Evolutionary conservation across 768 basidiomycete genomes (phyloP).

Genomic region (Xerocomellus dryophilus): DNA sequence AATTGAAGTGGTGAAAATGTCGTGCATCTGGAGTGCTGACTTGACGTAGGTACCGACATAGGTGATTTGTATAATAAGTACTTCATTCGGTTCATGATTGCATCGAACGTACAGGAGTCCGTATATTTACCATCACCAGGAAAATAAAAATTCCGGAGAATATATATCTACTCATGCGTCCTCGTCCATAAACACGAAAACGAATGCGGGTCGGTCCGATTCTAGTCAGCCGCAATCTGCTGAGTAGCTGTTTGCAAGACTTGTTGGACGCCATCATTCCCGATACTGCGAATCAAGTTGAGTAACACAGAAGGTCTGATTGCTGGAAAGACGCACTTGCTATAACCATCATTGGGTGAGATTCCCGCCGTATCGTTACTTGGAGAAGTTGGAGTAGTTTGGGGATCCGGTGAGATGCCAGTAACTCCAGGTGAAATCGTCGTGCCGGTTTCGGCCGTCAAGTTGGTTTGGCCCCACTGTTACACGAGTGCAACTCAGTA

Average conservation of each 20-base stretch:
- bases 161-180: not conserved
- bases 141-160: not conserved
- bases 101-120: not conserved
- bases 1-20: too few relatives aligned
- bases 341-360: constrained; percentile 70
- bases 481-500: constrained; percentile 10
- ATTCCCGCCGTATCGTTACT: constrained; percentile 39
- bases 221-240: constrained; percentile 32
- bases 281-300: constrained; percentile 23
- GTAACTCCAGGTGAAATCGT: constrained; percentile 36
- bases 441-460: constrained; percentile 48
- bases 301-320: not conserved
- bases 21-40: too few relatives aligned
- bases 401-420: constrained; percentile 28
- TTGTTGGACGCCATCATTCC: constrained; percentile 31
- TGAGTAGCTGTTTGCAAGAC: constrained; percentile 34
- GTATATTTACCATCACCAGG: not conserved
- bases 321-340: constrained; percentile 27
- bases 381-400: constrained; percentile 33
- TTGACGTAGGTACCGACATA: too few relatives aligned
- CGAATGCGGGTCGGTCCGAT: not conserved
- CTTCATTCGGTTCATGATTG: too few relatives aligned
- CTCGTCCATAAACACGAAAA: not conserved
- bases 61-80: too few relatives aligned
- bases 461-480: constrained; percentile 55